Evolutionary conservation across 768 basidiomycete genomes (phyloP).

Genomic region (Amanita exitialis): DNA sequence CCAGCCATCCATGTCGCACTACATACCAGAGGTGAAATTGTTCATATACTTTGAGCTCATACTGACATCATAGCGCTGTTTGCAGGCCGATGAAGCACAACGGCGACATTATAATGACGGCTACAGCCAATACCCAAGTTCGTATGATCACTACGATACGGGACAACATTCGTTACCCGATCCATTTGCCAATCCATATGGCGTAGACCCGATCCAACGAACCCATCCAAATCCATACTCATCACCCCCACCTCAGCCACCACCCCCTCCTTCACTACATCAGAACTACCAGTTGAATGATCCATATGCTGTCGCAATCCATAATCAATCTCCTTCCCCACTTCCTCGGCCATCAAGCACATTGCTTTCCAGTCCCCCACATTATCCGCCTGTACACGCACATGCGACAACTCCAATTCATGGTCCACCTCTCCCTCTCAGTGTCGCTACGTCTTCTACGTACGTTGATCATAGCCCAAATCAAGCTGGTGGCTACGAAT

Average conservation of each 20-base stretch:
- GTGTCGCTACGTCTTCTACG: conserved; percentile 4
- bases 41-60: neutral
- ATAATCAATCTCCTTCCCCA: conserved; percentile 12
- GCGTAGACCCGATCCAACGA: conserved; percentile 20
- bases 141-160: conserved; percentile 31
- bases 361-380: conserved; percentile 10
- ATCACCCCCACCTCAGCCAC: conserved; percentile 16
- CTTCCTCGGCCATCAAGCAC: conserved; percentile 6
- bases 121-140: conserved; percentile 40
- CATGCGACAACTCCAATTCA: conserved; percentile 5
- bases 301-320: neutral
- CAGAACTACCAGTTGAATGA: neutral
- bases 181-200: conserved; percentile 29
- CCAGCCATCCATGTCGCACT: neutral
- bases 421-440: conserved; percentile 10
- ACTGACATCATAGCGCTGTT: neutral
- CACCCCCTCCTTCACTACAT: conserved; percentile 13
- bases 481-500: conserved; percentile 22
- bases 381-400: conserved; percentile 3
- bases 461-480: conserved; percentile 2
- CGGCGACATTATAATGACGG: conserved; percentile 59
- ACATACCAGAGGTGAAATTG: conserved; percentile 1
- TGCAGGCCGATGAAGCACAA: conserved; percentile 56
- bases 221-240: conserved; percentile 15
- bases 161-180: conserved; percentile 12